Evolutionary conservation across 306 rosid genomes (phyloP), one percentile per base, ranked within the genome.

Genomic region (Medicago lupulina): DNA sequence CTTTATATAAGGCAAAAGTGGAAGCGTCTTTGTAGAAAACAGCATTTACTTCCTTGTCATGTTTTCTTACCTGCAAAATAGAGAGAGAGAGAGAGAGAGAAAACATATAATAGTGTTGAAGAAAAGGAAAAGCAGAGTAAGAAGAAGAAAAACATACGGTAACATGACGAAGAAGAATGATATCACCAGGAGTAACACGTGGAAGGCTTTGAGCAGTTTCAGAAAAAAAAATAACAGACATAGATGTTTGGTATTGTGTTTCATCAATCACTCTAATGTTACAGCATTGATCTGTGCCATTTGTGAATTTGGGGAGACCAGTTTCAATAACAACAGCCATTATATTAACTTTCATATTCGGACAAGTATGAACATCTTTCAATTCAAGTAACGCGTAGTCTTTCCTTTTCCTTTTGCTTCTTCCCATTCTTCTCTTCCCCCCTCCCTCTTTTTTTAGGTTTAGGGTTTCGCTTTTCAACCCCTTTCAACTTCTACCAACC

Each of bases 1-100:
- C 92, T 16, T 74, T 51, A 40, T 87, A 92, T 55, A 94, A 67
- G 28, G 93, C 96, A 87, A 86, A 92, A 40, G 87, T 63, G 19
- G 97, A 94, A 76, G 7, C 50, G 39, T 7, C 64, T 80, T 88
- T 87, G 50, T 82, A 74, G 86, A 76, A 92, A 77, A 84, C 86
- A 53, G 76, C 88, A 82, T 73, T 80, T 40, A 78, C 31, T 60
- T 90, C 93, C 9, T 69, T 79, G 6, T 4, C 6, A 76, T 80
- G 47, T 12, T 13, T 0, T 71, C 60, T 79, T 51, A 90, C 77
- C 98, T 90, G 85, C 79, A 85, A 66, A 77, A 49, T 1, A 25
- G 16, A 25, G 11, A 3, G 55, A 16, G 18, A 2, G 23, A 21
- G 23, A n/a, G n/a, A n/a, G n/a, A n/a, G n/a, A n/a, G n/a, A n/a